Conservation (phyloP, 78 protist genomes). For the Dictyostelium discoideum region DNA sequence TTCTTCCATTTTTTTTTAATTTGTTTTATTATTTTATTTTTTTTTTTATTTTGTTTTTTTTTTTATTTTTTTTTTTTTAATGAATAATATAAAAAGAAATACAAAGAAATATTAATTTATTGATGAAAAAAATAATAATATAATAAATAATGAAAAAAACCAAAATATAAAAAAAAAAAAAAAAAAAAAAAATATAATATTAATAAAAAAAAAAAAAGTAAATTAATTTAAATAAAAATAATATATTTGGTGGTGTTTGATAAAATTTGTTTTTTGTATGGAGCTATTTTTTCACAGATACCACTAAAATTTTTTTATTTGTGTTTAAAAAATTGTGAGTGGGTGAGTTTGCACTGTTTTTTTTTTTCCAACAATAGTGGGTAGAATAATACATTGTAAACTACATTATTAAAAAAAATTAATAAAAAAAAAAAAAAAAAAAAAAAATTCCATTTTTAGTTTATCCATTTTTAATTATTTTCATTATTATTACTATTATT, state of each 20-base stretch:
- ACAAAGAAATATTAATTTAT: background rate
- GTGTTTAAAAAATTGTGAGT: too few relatives aligned
- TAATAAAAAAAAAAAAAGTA: too few relatives aligned
- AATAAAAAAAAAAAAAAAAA: too few relatives aligned
- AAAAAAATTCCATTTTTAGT: too few relatives aligned
- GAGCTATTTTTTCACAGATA: background rate
- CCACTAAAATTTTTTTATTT: too few relatives aligned
- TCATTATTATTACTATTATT: too few relatives aligned
- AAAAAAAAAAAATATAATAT: background rate
- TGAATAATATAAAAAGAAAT: background rate
- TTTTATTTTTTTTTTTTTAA: background rate
- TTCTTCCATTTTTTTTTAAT: slow-evolving; percentile 7
- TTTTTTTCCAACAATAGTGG: too few relatives aligned
- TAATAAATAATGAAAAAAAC: background rate
- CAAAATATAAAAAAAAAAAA: background rate
- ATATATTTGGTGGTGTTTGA: background rate
- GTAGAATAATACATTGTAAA: too few relatives aligned
- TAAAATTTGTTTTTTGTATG: background rate
- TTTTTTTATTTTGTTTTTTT: background rate
- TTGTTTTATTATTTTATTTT: background rate
- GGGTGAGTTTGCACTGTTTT: too few relatives aligned
- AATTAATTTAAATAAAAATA: background rate
- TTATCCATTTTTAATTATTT: too few relatives aligned
- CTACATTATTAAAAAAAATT: too few relatives aligned
- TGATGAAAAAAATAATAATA: background rate